These are phyloP conservation scores for Malus hybrid DNA, from an alignment of 331 rosid genomes.

Conservation along the genomic window DNA sequence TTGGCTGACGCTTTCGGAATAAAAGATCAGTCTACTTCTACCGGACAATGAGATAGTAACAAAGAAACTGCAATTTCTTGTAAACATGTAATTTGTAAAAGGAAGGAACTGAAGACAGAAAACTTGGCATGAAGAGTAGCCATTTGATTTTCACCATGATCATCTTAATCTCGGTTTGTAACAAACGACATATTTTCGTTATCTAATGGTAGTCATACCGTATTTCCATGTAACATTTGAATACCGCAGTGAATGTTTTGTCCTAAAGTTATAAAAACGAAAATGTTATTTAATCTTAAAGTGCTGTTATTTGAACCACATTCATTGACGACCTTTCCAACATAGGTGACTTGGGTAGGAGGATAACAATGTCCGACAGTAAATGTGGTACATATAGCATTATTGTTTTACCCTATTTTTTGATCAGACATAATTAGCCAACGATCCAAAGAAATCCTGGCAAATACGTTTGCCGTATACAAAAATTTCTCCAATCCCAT, in stretches of 20 bases:
- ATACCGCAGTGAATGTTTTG: background rate
- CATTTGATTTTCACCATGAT: no score
- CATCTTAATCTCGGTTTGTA: no score
- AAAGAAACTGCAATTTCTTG: constrained; percentile 14
- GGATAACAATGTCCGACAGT: background rate
- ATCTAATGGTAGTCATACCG: no score
- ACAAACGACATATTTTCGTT: no score
- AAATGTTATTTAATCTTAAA: background rate
- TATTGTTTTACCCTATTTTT: no score
- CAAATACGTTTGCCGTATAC: background rate
- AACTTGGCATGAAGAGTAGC: no score
- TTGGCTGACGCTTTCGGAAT: constrained; percentile 70
- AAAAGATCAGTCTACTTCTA: constrained; percentile 15
- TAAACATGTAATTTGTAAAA: constrained; percentile 20
- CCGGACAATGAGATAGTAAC: constrained; percentile 16
- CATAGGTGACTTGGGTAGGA: background rate
- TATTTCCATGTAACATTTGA: no score
- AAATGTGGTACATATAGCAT: no score
- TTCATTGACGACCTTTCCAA: background rate
- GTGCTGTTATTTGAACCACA: background rate
- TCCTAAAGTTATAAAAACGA: background rate
- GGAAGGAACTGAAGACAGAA: background rate
- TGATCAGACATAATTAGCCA: background rate
- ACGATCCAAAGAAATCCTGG: background rate
- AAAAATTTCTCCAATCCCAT: background rate